Base-by-base conservation (phyloP, 441 rosid species). In the Syzygium malaccense region DNA sequence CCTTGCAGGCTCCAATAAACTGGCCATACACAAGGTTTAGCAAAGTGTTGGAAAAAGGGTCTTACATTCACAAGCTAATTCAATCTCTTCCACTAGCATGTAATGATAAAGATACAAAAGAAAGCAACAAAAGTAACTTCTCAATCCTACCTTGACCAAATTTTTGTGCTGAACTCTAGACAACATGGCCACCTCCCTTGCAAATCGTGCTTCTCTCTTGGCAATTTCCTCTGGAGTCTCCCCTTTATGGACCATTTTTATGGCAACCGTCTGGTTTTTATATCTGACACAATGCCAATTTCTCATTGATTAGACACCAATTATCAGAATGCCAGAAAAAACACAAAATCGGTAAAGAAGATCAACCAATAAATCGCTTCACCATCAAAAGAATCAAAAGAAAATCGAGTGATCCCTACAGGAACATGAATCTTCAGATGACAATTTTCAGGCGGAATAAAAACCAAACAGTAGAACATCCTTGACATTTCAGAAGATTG, bases 1-100 rank as follows among this genome's bases (percentile, higher is more conserved):
- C 95, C 89, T 91, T 94, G 90, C 96, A 94, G 87, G 96, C 95
- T 88, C 96, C 96, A 60, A 94, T 92, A 90, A 94, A 94, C 96
- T 94, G 93, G 83, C 85, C 28, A 88, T 62, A 53, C 54, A 90
- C n/a, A 84, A 53, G 89, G 58, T 56, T 85, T 33, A 85, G 87
- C 28, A 14, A 23, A 85, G 64, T 53, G 57, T 41, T 26, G 9
- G 62, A 18, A 85, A 32, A 53, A 85, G 49, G 12, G 30, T 54
- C 87, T 55, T 55, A 23, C 49, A 85, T 5, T 85, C 49, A 30
- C 87, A 85, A 85, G 62, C 18, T 25, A 85, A 80, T 30, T 23
- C n/a, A 37, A 55, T 51, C 37, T 30, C 20, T 56, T 37, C 49
- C 64, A 30, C 15, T 32, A 55, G 9, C 83, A 71, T 71, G 7